Conservation (phyloP, 441 rosid genomes). For the Corymbia citriodora region DNA sequence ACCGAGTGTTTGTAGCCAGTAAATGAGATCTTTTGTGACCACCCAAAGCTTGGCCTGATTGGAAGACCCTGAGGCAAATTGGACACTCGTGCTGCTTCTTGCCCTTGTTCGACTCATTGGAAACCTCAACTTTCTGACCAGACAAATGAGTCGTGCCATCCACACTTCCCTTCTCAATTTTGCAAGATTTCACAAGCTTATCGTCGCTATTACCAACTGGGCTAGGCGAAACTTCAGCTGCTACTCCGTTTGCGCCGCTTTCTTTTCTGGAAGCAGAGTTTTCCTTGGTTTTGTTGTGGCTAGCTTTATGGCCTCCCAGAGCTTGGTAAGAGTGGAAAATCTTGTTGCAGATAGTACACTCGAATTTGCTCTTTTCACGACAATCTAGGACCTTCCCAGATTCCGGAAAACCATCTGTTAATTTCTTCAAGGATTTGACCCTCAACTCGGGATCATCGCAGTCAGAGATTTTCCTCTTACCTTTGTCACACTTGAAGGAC, state of each 20-base stretch:
- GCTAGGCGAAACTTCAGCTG: constrained; percentile 20
- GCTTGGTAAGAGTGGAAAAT: constrained; percentile 60
- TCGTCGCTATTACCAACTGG: background rate
- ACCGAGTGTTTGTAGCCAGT: constrained; percentile 7
- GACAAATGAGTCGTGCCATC: background rate
- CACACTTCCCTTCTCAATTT: constrained; percentile 1
- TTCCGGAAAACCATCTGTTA: constrained; percentile 7
- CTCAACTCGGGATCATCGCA: constrained; percentile 12
- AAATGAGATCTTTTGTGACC: constrained; percentile 69
- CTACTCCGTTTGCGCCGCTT: constrained; percentile 20
- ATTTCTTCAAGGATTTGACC: constrained; percentile 13
- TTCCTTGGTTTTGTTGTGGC: constrained; percentile 44
- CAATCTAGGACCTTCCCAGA: constrained; percentile 16
- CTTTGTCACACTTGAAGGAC: constrained; percentile 3
- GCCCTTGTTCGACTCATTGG: constrained; percentile 14
- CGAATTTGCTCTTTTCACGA: constrained; percentile 33
- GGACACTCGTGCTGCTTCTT: constrained; percentile 38
- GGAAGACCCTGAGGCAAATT: constrained; percentile 45
- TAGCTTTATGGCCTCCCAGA: constrained; percentile 61
- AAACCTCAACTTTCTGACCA: background rate
- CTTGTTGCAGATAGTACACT: constrained; percentile 50
- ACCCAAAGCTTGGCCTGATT: constrained; percentile 64
- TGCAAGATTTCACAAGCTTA: constrained; percentile 12
- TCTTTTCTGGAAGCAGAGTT: constrained; percentile 15
- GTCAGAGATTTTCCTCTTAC: constrained; percentile 20